These are phyloP conservation scores for Diutina mesorugosa DNA, from an alignment of 1,139 yeast genomes.

Conservation along the genomic window DNA sequence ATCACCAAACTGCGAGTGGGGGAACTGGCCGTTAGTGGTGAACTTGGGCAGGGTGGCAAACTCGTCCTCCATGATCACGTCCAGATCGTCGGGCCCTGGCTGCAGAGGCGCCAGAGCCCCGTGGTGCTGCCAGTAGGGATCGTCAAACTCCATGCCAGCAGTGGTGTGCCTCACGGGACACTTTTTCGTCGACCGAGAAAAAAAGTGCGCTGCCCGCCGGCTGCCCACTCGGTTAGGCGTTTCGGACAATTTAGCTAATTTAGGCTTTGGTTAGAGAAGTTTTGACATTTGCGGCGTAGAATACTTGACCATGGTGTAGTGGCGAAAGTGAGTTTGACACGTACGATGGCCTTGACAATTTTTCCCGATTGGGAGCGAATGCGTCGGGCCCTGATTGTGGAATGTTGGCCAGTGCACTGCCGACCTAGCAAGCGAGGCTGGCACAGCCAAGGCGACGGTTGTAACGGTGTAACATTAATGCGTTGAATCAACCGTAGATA, in stretches of 20 bases:
- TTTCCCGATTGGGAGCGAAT: neutral
- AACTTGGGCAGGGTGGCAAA: neutral
- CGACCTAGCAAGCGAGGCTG: neutral
- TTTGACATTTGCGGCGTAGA: too few species aligned
- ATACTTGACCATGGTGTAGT: too few species aligned
- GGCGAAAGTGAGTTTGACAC: too few species aligned
- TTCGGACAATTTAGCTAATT: too few species aligned
- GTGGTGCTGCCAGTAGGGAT: slow-evolving; percentile 1
- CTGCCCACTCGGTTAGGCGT: too few species aligned
- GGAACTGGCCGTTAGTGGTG: slow-evolving; percentile 13
- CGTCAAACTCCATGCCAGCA: slow-evolving; percentile 1
- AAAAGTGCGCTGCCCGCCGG: neutral
- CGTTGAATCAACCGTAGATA: too few species aligned
- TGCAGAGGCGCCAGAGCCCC: neutral
- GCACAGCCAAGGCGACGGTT: too few species aligned
- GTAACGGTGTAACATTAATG: too few species aligned
- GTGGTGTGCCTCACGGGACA: neutral
- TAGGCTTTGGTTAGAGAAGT: too few species aligned
- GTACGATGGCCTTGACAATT: neutral
- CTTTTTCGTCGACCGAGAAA: neutral
- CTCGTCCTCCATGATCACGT: slow-evolving; percentile 1
- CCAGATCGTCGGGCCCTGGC: neutral
- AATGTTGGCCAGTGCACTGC: neutral
- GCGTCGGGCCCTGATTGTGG: neutral
- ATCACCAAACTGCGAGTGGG: slow-evolving; percentile 7